A percentile compares a stretch with the other conserved stretches of the same genome.
Conservation (phyloP, 2,329 filamentous ascomycete species). For the Stagonosporopsis vannaccii region DNA sequence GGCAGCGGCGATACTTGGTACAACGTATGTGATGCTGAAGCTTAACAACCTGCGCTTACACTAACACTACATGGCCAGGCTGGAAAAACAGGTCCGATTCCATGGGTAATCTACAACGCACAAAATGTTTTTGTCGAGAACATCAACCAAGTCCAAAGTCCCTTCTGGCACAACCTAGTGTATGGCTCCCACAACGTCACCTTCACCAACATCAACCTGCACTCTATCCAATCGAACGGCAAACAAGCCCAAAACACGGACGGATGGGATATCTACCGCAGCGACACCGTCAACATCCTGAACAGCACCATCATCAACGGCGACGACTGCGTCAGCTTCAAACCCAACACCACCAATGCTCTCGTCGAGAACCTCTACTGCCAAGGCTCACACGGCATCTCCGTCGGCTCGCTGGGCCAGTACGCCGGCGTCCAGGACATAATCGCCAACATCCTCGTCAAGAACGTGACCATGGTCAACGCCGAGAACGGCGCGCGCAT, state of each 20-base stretch:
- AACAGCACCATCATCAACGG: constrained; percentile 70
- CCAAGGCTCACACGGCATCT: constrained; percentile 75
- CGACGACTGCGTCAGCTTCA: constrained; percentile 77
- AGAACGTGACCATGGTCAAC: constrained; percentile 50
- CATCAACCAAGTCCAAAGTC: constrained; percentile 66
- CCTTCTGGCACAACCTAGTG: constrained; percentile 70
- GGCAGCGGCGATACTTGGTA: constrained; percentile 74
- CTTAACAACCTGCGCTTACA: constrained; percentile 63
- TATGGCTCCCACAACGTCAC: constrained; percentile 70
- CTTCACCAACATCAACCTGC: constrained; percentile 68
- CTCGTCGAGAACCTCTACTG: constrained; percentile 71
- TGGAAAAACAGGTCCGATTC: constrained; percentile 4
- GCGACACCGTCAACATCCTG: constrained; percentile 68
- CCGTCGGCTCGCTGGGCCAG: constrained; percentile 73
- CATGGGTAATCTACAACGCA: constrained; percentile 9
- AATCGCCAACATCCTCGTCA: constrained; percentile 68
- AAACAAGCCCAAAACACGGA: constrained; percentile 71
- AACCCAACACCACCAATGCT: constrained; percentile 74
- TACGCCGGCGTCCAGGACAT: constrained; percentile 73
- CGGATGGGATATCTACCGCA: constrained; percentile 69
- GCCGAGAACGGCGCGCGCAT: constrained; percentile 70
- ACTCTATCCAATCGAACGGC: constrained; percentile 59
- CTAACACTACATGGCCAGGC: constrained; percentile 53
- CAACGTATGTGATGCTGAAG: constrained; percentile 65
- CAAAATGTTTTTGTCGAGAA: constrained; percentile 65